Conservation (phyloP, 2,329 filamentous ascomycete species). For the Aspergillus sp. region DNA sequence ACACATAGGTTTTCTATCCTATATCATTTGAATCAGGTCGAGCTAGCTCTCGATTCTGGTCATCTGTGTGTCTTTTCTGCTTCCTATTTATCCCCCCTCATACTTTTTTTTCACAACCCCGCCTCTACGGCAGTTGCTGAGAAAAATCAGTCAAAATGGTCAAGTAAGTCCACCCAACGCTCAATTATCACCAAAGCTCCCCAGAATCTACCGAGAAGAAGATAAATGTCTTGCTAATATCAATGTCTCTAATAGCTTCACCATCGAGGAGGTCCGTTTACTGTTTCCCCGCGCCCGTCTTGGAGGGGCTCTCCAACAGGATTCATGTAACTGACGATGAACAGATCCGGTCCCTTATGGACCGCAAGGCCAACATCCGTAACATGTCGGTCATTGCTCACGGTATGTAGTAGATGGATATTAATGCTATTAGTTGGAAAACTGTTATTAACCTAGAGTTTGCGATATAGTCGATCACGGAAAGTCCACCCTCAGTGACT, state of each 20-base stretch:
- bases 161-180: conserved; percentile 68
- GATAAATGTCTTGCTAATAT: conserved; percentile 22
- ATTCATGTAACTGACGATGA: conserved; percentile 15
- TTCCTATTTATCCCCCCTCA: conserved; percentile 15
- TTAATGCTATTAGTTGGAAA: background rate
- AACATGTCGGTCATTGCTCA: conserved; percentile 99
- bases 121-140: conserved; percentile 35
- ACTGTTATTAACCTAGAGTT: background rate
- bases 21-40: conserved; percentile 33
- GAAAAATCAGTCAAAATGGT: conserved; percentile 89
- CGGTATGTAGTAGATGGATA: conserved; percentile 48
- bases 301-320: conserved; percentile 1
- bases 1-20: conserved; percentile 33
- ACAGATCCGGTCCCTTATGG: conserved; percentile 46
- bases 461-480: conserved; percentile 78
- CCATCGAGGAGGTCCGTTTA: conserved; percentile 74
- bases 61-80: conserved; percentile 33
- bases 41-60: conserved; percentile 41
- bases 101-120: conserved; percentile 27
- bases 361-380: conserved; percentile 59
- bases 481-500: conserved; percentile 99
- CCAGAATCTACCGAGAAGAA: background rate
- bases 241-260: conserved; percentile 66
- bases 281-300: conserved; percentile 5
- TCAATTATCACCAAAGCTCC: conserved; percentile 1